A percentile compares a stretch with the other conserved stretches of the same genome.
phyloP scores from a whole-genome alignment of 1,284 basidiomycete genomes.

The Rhodotorula sp. region DNA sequence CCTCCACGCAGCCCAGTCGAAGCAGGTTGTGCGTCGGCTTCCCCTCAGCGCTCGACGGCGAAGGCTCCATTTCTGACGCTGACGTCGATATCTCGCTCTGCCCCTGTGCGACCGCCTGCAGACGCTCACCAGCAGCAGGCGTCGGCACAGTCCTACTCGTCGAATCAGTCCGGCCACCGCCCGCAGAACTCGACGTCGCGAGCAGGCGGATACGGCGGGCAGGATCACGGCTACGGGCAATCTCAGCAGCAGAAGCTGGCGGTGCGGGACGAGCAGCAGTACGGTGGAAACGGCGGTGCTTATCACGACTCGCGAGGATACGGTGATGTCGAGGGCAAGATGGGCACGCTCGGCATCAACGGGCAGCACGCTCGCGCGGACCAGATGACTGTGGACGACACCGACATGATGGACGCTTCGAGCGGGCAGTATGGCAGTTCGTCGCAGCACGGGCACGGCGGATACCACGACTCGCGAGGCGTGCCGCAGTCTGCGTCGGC shows the following conservation, averaged over 20 bases:
- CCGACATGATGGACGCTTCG: slow-evolving; percentile 29
- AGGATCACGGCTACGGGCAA: slow-evolving; percentile 19
- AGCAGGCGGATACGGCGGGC: neutral
- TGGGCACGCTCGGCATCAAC: slow-evolving; percentile 30
- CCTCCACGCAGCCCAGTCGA: slow-evolving; percentile 38
- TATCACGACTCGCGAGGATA: neutral
- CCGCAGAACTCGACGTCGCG: slow-evolving; percentile 10
- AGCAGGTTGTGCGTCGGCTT: slow-evolving; percentile 15
- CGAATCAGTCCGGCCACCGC: slow-evolving; percentile 5
- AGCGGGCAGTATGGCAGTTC: neutral
- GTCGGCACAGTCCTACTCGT: slow-evolving; percentile 1
- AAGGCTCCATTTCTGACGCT: neutral
- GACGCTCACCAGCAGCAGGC: slow-evolving; percentile 27
- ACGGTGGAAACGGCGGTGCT: slow-evolving; percentile 4
- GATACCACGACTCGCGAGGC: slow-evolving; percentile 10
- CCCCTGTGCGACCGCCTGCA: neutral
- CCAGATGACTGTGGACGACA: slow-evolving; percentile 28
- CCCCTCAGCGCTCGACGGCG: neutral
- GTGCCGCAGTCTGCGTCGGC: slow-evolving; percentile 6
- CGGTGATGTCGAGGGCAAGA: slow-evolving; percentile 35
- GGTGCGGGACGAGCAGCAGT: slow-evolving; percentile 16
- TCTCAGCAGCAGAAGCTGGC: slow-evolving; percentile 10
- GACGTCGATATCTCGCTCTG: neutral
- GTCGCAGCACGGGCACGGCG: slow-evolving; percentile 5
- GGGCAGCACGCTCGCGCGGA: slow-evolving; percentile 7